Evolutionary conservation across 176 grass and related monocot genomes (phyloP), one percentile per base, ranked within the genome.

Genomic region (Urochloa ruziziensis): DNA sequence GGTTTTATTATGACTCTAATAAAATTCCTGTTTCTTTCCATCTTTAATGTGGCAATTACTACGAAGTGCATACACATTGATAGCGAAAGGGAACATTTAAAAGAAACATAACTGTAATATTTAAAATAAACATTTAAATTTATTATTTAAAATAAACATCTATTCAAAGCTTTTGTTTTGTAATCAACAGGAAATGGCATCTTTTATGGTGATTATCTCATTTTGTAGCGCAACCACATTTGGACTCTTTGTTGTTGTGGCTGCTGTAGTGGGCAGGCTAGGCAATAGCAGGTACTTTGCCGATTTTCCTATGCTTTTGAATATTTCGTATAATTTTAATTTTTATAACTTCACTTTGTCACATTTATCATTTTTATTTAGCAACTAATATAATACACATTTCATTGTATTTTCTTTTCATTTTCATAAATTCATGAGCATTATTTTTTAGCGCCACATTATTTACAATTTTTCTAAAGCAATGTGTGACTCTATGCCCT

Each of bases 201-300:
- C 85, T 79, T n/a, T 89, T 75, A 63, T 57, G 30, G 95, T 95
- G 40, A 77, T 86, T 15, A 80, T 86, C 51, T 95, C 75, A 73
- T 51, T 98, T 39, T 85, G 58, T 75, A 78, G 56, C 76, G 87
- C 92, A 86, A 44, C 86, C 62, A 84, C 78, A 47, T 94, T 95
- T 48, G 92, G 66, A 28, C 33, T 93, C 48, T 87, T 93, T 80
- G n/a, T 93, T 67, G 73, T 66, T 84, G 79, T 86, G 61, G 37
- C 80, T 44, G 79, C 70, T 83, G 66, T 78, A 74, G 44, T 77
- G 48, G 13, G 48, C 29, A 49, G 16, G 81, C 56, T 83, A 73
- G 40, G 39, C 59, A 60, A 58, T 4, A 76, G 61, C 83, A 86
- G 92, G 95, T 98, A 91, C 48, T 77, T 84, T 63, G 28, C 14